Base-by-base conservation (phyloP, 306 rosid genomes). In the Lotus japonicus region DNA sequence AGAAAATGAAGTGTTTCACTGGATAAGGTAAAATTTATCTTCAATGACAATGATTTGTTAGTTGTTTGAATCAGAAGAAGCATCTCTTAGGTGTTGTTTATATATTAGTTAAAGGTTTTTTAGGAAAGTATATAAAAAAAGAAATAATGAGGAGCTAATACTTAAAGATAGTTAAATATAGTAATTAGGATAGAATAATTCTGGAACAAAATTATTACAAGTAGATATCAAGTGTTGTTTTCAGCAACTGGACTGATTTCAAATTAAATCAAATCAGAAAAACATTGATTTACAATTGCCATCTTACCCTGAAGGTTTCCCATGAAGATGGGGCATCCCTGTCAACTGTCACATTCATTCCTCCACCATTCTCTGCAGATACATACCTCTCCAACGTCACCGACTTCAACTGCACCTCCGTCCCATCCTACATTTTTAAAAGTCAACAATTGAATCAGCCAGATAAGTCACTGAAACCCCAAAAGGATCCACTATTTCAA, bases 301-400 rank as follows among this genome's bases (percentile, higher is more conserved):
- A 78, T 53, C 84, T 72, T 57, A 92, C 97, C 87, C 76, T 80
- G 81, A 92, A 88, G 78, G 90, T 90, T 83, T 90, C 96, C 97
- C 97, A 92, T 14, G 87, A 86, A 80, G 98, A 92, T 18, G 96
- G 64, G 9, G n/a, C 67, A 71, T 90, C 97, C 82, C 88, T 83
- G 71, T 75, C 78, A 70, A 88, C 90, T 2, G 90, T 79, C 50
- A 92, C 90, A 73, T 81, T 80, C 77, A 73, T 35, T 50, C 92
- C 97, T 78, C 97, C 98, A 5, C 90, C 92, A 85, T 94, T 85
- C 19, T 94, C 98, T 6, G 96, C 92, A 61, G 84, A 75, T 28
- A 94, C 84, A 82, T 84, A 85, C 75, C 88, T 88, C 84, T 88
- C 88, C 80, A 84, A 77, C 1, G 85, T 85, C 72, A 88, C 81